Percentiles rank a stretch among this genome's conserved stretches.
Conservation (phyloP, 1,284 basidiomycete genomes). For the Boletellus deceptivus region DNA sequence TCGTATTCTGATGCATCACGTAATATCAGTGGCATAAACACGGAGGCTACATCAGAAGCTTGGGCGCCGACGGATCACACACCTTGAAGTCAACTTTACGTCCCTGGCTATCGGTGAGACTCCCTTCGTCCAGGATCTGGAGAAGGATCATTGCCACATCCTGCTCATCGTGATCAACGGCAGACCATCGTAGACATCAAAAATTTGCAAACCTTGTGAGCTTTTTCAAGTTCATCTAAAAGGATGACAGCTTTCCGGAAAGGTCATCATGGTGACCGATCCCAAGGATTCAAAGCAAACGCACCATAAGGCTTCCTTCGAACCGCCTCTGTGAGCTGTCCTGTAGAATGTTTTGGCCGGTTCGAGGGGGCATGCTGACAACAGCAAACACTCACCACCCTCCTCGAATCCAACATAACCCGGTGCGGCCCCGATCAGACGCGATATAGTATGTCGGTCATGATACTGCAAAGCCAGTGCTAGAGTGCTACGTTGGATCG, state of each 20-base stretch:
- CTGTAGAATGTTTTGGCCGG: constrained; percentile 27
- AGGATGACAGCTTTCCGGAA: constrained; percentile 62
- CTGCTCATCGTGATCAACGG: constrained; percentile 26
- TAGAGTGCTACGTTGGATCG: neutral
- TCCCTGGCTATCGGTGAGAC: constrained; percentile 82
- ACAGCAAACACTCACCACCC: constrained; percentile 49
- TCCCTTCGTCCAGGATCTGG: constrained; percentile 92
- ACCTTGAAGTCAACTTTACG: constrained; percentile 80
- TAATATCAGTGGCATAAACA: constrained; percentile 3
- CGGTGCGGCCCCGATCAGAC: constrained; percentile 87
- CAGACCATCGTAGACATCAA: neutral
- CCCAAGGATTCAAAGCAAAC: constrained; percentile 14
- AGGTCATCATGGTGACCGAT: neutral
- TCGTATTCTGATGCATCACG: constrained; percentile 30
- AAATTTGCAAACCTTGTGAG: constrained; percentile 59
- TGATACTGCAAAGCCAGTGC: constrained; percentile 53
- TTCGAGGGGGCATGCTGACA: neutral
- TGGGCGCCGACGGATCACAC: constrained; percentile 2
- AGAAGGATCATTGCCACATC: constrained; percentile 91
- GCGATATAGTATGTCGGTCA: constrained; percentile 86
- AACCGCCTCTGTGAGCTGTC: constrained; percentile 87
- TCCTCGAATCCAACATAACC: constrained; percentile 95
- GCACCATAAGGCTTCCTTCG: constrained; percentile 77
- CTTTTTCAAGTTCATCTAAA: constrained; percentile 90
- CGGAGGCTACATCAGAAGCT: neutral